Base-by-base conservation (phyloP, 2,329 filamentous ascomycete species). In the Pyricularia pennisetigena region DNA sequence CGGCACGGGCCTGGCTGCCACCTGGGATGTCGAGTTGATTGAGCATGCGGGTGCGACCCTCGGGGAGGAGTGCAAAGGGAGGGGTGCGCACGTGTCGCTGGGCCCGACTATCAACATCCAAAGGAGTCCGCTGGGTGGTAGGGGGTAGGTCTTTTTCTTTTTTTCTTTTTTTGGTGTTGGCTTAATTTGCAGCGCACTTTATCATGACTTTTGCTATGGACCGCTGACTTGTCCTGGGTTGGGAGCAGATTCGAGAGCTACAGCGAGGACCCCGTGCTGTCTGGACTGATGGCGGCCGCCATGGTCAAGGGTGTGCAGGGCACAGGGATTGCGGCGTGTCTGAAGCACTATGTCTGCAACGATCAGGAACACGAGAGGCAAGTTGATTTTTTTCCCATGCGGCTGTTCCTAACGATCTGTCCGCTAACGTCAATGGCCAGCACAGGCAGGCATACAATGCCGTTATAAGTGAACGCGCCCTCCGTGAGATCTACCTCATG, bases 31-130 rank as follows among this genome's bases (percentile, higher is more conserved):
- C 69, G 78, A 82, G 23, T 82, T 91, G 57, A 85, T 89, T 69
- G 87, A 86, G 74, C 79, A 82, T 64, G 86, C 88, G 35, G 90
- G 90, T 61, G 78, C 83, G 70, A 85, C 86, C 68, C 90, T 92
- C 85, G 90, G 87, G 14, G 78, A 83, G 67, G 90, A 92, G 74
- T 85, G 88, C 73, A 83, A 82, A 69, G 85, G 79, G 69, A 92
- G 92, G 78, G 89, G 90, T 68, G 82, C 89, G 23, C 88, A 91
- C 74, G 83, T 90, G 14, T 85, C 88, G 72, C 81, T 92, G 35
- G 90, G 88, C 6, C 90, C 90, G 1, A 82, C 80, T 0, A 78
- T 81, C 69, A 81, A 77, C 72, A 79, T 79, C 67, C 78, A 79
- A 67, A 74, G 78, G 35, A 76, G 75, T 6, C 79, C 78, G 1